These are phyloP conservation scores for Saturnispora sekii DNA, from an alignment of 805 yeast species.

Conservation along the genomic window DNA sequence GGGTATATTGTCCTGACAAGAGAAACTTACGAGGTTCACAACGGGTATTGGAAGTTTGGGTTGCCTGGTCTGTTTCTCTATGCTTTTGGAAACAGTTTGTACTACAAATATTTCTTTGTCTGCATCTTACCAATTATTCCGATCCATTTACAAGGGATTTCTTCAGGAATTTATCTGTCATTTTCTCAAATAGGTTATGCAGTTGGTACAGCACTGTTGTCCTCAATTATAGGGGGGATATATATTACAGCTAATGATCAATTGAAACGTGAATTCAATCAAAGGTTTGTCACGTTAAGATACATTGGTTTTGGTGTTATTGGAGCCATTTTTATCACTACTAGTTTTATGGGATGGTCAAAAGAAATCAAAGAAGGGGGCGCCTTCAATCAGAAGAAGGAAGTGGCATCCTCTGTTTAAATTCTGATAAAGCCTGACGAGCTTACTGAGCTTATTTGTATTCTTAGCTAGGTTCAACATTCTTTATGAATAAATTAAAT, in stretches of 20 bases:
- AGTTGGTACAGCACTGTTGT: slow-evolving; percentile 13
- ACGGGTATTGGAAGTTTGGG: slow-evolving; percentile 20
- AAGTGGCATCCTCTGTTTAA: too few relatives aligned
- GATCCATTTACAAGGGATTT: slow-evolving; percentile 15
- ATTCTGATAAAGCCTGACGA: too few relatives aligned
- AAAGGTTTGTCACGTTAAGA: slow-evolving; percentile 1
- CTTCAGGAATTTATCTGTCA: slow-evolving; percentile 14
- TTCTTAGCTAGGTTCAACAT: too few relatives aligned
- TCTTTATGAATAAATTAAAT: too few relatives aligned
- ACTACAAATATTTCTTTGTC: slow-evolving; percentile 27
- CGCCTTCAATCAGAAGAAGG: too few relatives aligned
- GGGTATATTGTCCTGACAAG: slow-evolving; percentile 16
- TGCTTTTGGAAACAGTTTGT: slow-evolving; percentile 21
- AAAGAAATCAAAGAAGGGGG: too few relatives aligned
- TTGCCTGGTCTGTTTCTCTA: slow-evolving; percentile 18
- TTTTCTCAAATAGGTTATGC: slow-evolving; percentile 13
- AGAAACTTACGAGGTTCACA: slow-evolving; percentile 9
- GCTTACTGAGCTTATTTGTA: too few relatives aligned
- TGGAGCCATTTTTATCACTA: not conserved
- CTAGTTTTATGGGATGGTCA: too few relatives aligned
- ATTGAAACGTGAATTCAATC: slow-evolving; percentile 2
- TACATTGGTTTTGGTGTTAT: not conserved
- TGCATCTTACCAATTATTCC: slow-evolving; percentile 21
- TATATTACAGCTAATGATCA: not conserved
- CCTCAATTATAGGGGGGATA: slow-evolving; percentile 12